Evolutionary conservation across 768 basidiomycete genomes (phyloP), one percentile per base, ranked within the genome.

Genomic region (Suillus occidentalis): DNA sequence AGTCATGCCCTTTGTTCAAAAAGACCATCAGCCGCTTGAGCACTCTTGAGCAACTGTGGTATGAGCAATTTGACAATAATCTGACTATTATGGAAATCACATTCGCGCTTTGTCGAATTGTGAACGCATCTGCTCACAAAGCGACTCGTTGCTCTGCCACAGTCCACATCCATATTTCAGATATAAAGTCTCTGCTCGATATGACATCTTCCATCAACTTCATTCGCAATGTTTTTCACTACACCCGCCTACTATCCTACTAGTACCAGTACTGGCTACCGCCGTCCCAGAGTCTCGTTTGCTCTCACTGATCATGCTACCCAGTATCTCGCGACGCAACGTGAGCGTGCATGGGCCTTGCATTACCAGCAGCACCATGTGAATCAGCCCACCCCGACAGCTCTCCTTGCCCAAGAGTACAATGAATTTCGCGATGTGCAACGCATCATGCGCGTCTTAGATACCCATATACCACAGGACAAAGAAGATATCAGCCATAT

Each of bases 221-320:
- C 25, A 28, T 52, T 31, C 57, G 18, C 28, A 28, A 18, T 52
- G 50, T 52, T 18, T 8, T 52, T 28, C 25, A 18, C 7, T 52
- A 5, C 16, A 28, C 50, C 8, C 28, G 4, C 28, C 37, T 49
- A 8, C 50, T 8, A 52, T 28, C 25, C 28, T 13, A 22, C 49
- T 16, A 25, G 28, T 28, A 28, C 25, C 14, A 14, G 31, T 31
- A 31, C 31, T 31, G 31, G 31, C 31, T 31, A 31, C 31, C 31
- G 31, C 31, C 31, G 31, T 25, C 49, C 25, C n/a, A 6, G 22
- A 25, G 7, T 14, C 25, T 4, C 14, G 16, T 28, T 8, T 16
- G 22, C 12, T 20, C 10, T 5, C 6, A n/a, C 40, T 20, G 22
- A 13, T 31, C 49, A n/a, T 55, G 20, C 81, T 28, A 77, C 78